Percentiles rank a stretch among this genome's conserved stretches.
These are phyloP conservation scores for Aspergillus jensenii DNA, from an alignment of 2,329 filamentous ascomycete genomes.

Conservation along the genomic window DNA sequence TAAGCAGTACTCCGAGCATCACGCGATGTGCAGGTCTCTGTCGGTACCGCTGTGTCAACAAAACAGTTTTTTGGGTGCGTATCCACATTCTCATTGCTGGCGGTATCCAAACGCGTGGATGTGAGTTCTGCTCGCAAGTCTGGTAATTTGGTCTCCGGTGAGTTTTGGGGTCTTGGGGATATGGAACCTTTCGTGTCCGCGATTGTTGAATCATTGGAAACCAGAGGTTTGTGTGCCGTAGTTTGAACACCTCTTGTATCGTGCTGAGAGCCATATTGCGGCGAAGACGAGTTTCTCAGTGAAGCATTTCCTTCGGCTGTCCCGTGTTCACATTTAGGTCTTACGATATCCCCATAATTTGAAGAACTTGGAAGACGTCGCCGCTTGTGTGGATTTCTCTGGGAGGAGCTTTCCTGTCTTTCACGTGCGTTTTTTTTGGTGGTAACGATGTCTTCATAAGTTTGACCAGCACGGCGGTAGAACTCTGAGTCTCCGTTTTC, in stretches of 20 bases:
- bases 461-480: slow-evolving; percentile 50
- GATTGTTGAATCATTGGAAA: background rate
- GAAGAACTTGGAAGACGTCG: slow-evolving; percentile 22
- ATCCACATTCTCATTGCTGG: background rate
- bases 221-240: background rate
- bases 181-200: background rate
- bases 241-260: background rate
- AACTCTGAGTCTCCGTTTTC: slow-evolving; percentile 41
- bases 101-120: background rate
- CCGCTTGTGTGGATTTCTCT: slow-evolving; percentile 19
- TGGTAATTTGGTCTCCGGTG: background rate
- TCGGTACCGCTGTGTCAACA: background rate
- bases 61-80: background rate
- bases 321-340: background rate
- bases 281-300: background rate
- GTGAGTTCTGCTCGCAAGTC: background rate
- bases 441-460: slow-evolving; percentile 47
- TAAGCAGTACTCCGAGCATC: slow-evolving; percentile 4
- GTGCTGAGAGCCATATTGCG: no score
- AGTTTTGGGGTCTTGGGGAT: background rate
- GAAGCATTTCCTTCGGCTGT: background rate
- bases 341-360: background rate
- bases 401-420: slow-evolving; percentile 17
- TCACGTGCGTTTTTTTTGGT: slow-evolving; percentile 39
- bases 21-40: background rate